Conservation (phyloP, 352 stramenopile genomes). For the Globisporangium megalacanthum region DNA sequence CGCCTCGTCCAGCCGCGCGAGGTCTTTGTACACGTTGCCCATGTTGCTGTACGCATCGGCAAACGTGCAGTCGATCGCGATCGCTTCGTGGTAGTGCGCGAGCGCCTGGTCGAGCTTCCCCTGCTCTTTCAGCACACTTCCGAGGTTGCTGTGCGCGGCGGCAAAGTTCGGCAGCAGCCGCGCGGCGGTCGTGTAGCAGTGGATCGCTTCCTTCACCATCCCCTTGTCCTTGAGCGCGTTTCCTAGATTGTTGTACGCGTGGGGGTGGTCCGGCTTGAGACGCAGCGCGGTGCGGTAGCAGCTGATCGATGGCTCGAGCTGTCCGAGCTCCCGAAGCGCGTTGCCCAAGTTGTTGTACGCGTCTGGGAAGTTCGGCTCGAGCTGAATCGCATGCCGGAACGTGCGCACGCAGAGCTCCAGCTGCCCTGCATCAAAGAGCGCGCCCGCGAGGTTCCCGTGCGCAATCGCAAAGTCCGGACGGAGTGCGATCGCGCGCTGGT, state of each 20-base stretch:
- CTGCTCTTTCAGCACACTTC: constrained; percentile 92
- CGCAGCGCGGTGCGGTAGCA: constrained; percentile 88
- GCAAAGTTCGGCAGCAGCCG: constrained; percentile 90
- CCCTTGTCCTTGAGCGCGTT: constrained; percentile 91
- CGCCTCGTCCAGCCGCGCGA: constrained; percentile 82
- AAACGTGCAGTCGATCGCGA: constrained; percentile 91
- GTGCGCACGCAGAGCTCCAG: constrained; percentile 80
- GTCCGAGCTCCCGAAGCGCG: constrained; percentile 79
- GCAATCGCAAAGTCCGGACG: constrained; percentile 90
- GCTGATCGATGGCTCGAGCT: constrained; percentile 74
- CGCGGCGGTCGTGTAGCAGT: constrained; percentile 91
- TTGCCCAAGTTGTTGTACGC: constrained; percentile 95
- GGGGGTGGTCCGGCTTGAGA: constrained; percentile 89
- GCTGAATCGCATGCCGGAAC: constrained; percentile 89
- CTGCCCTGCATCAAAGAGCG: constrained; percentile 86
- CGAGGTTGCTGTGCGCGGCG: constrained; percentile 91
- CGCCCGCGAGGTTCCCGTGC: constrained; percentile 88
- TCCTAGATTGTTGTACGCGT: constrained; percentile 94
- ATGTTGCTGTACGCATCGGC: constrained; percentile 93
- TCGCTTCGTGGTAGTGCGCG: constrained; percentile 92
- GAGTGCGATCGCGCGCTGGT: constrained; percentile 78
- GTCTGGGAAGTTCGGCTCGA: constrained; percentile 91
- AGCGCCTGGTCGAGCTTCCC: constrained; percentile 91
- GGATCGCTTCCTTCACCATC: constrained; percentile 90
- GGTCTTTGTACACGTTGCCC: constrained; percentile 92